Evolutionary conservation across 164 flowering plant species (phyloP).

Genomic region (Chimonanthus salicifolius): DNA sequence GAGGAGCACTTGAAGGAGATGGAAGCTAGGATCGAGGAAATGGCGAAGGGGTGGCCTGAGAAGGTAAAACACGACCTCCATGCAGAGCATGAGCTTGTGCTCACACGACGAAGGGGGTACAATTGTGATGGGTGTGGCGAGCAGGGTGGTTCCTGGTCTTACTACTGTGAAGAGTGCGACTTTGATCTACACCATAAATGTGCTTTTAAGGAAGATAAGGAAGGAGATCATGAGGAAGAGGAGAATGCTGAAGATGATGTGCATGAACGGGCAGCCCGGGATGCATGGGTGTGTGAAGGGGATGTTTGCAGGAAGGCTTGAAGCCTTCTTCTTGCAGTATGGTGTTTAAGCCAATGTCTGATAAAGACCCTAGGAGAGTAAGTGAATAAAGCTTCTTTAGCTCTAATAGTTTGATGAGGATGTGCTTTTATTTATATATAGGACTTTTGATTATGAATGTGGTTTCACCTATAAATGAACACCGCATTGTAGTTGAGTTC

Average conservation of each 20-base stretch:
- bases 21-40: constrained; percentile 34
- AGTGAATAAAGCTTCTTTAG: too few species aligned
- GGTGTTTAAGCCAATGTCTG: not conserved
- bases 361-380: too few species aligned
- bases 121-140: constrained; percentile 46
- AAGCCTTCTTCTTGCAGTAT: not conserved
- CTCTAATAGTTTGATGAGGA: too few species aligned
- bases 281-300: constrained; percentile 51
- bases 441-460: too few species aligned
- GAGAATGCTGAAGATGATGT: constrained; percentile 2
- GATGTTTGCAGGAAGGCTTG: constrained; percentile 31
- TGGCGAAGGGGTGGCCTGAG: constrained; percentile 72
- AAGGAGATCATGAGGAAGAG: constrained; percentile 9
- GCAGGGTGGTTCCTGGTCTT: constrained; percentile 50
- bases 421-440: too few species aligned
- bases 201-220: constrained; percentile 29
- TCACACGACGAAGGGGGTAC: constrained; percentile 24
- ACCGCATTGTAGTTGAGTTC: too few species aligned
- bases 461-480: too few species aligned
- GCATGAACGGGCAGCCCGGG: constrained; percentile 14
- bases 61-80: constrained; percentile 45
- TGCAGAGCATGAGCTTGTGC: constrained; percentile 51
- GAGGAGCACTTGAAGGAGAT: constrained; percentile 43
- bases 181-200: constrained; percentile 59
- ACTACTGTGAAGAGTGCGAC: constrained; percentile 44